These are phyloP conservation scores for Verticillium nonalfalfae DNA, from an alignment of 2,329 filamentous ascomycete species.

Conservation along the genomic window DNA sequence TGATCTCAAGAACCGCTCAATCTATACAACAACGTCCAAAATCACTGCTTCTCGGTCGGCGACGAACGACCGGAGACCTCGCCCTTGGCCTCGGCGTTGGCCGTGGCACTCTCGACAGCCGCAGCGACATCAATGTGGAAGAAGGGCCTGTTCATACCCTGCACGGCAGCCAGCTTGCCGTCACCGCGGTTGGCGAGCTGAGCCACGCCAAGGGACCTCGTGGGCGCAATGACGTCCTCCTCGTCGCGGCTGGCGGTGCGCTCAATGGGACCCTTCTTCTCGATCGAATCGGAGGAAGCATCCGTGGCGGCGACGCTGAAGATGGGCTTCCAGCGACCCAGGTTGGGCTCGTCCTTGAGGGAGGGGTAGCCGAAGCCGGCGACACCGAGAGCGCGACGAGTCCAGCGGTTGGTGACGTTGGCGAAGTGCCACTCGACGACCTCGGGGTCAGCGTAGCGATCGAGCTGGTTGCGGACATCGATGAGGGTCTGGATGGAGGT, in stretches of 20 bases:
- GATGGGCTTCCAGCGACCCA: slow-evolving; percentile 23
- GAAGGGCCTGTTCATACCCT: slow-evolving; percentile 42
- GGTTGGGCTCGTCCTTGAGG: slow-evolving; percentile 16
- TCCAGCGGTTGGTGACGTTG: slow-evolving; percentile 48
- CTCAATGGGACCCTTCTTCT: background rate
- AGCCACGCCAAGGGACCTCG: slow-evolving; percentile 7
- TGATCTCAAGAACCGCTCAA: background rate
- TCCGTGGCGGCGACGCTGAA: slow-evolving; percentile 23
- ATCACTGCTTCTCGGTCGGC: background rate
- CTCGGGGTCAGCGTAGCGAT: slow-evolving; percentile 43
- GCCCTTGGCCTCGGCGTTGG: slow-evolving; percentile 19
- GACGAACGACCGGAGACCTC: slow-evolving; percentile 1
- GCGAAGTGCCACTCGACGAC: slow-evolving; percentile 48
- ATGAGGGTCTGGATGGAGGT: slow-evolving; percentile 51
- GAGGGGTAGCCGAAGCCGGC: slow-evolving; percentile 48
- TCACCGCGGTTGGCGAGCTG: slow-evolving; percentile 9
- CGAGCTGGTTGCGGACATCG: slow-evolving; percentile 47
- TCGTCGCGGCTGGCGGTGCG: slow-evolving; percentile 6
- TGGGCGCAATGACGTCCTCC: slow-evolving; percentile 10
- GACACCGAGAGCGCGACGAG: slow-evolving; percentile 46
- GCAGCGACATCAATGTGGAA: slow-evolving; percentile 46
- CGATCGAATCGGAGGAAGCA: background rate
- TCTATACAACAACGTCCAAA: background rate
- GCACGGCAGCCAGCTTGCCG: slow-evolving; percentile 27
- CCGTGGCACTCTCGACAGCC: slow-evolving; percentile 37